These are phyloP conservation scores for Purpureocillium takamizusanense DNA, from an alignment of 2,329 filamentous ascomycete species.

Conservation along the genomic window DNA sequence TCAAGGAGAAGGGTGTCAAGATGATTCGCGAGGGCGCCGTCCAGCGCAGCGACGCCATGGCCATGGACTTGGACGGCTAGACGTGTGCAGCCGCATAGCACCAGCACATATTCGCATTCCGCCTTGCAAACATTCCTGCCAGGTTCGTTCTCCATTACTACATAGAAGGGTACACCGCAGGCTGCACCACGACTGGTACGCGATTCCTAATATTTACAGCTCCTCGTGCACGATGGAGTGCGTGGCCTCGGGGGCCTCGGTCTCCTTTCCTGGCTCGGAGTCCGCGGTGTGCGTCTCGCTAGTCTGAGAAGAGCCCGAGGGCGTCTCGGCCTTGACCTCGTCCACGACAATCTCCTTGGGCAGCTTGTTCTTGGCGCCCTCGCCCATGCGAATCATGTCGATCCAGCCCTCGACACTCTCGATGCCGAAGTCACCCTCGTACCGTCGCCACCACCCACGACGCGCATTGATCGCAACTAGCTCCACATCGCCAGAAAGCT, in stretches of 20 bases:
- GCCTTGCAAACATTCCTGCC: background rate
- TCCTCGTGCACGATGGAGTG: conserved; percentile 35
- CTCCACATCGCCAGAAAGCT: conserved; percentile 53
- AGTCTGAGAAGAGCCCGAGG: conserved; percentile 12
- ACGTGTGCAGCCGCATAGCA: background rate
- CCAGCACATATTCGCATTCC: background rate
- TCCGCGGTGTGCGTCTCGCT: conserved; percentile 11
- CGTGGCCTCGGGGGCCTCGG: conserved; percentile 15
- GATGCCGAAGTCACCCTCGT: conserved; percentile 50
- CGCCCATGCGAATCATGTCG: conserved; percentile 82
- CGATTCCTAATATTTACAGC: conserved; percentile 27
- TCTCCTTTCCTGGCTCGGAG: conserved; percentile 17
- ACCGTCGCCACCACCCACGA: conserved; percentile 76
- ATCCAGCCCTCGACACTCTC: conserved; percentile 74
- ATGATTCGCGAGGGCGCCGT: conserved; percentile 50
- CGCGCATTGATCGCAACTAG: conserved; percentile 79
- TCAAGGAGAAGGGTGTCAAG: conserved; percentile 59
- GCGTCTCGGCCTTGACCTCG: conserved; percentile 20
- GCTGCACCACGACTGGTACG: no score
- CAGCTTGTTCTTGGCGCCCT: conserved; percentile 70
- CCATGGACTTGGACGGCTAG: conserved; percentile 40
- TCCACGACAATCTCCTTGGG: conserved; percentile 50
- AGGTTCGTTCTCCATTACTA: background rate
- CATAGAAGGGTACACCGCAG: background rate
- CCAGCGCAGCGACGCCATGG: conserved; percentile 37